A percentile compares a stretch with the other conserved stretches of the same genome.
Conservation (phyloP, 495 filamentous ascomycete species). For the Gamarada debralockiae region DNA sequence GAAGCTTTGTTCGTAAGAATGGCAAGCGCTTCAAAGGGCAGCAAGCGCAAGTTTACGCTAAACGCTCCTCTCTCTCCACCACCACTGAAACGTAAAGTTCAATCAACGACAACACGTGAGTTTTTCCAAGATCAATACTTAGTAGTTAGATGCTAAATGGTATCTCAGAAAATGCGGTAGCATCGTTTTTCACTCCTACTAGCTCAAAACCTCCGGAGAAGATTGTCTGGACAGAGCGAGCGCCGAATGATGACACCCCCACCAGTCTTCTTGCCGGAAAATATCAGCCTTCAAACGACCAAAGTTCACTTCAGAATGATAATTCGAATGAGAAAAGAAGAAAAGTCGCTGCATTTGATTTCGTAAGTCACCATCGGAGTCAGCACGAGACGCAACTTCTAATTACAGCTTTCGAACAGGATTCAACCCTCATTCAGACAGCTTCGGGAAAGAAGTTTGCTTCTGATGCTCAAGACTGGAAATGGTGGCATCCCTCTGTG, state of each 20-base stretch:
- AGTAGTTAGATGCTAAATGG: conserved; percentile 6
- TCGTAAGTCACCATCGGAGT: conserved; percentile 50
- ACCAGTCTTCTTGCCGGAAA: conserved; percentile 71
- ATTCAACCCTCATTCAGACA: conserved; percentile 80
- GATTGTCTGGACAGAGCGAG: conserved; percentile 68
- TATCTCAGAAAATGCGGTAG: conserved; percentile 56
- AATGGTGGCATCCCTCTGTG: conserved; percentile 83
- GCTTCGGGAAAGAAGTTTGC: conserved; percentile 77
- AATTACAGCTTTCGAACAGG: conserved; percentile 42
- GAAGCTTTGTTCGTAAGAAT: conserved; percentile 10
- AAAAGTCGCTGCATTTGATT: conserved; percentile 87
- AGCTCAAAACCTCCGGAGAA: conserved; percentile 72
- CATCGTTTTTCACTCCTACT: conserved; percentile 83
- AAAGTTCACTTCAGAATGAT: conserved; percentile 27
- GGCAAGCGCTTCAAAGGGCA: conserved; percentile 9
- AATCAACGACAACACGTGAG: conserved; percentile 73
- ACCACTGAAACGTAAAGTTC: conserved; percentile 56
- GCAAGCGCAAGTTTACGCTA: conserved; percentile 26
- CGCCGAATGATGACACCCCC: conserved; percentile 32
- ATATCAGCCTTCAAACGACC: conserved; percentile 40
- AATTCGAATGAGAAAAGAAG: conserved; percentile 20
- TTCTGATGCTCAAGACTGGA: conserved; percentile 75
- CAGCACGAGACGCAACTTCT: background rate
- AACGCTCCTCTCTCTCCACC: conserved; percentile 52
- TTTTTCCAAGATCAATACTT: background rate